Conservation (phyloP, 352 stramenopile genomes). For the Lagenidium sp. region DNA sequence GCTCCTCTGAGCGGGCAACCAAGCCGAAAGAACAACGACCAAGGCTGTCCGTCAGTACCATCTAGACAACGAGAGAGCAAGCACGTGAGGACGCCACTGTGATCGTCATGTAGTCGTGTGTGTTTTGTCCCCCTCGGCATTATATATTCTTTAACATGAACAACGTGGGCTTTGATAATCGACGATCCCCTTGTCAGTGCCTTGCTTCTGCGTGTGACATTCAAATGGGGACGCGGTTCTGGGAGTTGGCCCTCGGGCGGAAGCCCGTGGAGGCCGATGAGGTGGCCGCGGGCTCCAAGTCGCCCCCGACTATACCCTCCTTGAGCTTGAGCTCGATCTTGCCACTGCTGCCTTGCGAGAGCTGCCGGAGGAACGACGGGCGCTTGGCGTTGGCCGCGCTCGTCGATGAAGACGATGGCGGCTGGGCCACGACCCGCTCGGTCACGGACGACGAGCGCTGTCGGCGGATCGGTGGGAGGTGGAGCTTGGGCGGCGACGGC, state of each 20-base stretch:
- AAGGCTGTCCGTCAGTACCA: too few relatives aligned
- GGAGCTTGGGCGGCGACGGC: neutral
- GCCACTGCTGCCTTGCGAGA: slow-evolving; percentile 8
- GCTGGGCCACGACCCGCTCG: too few relatives aligned
- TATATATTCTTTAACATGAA: neutral
- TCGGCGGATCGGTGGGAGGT: slow-evolving; percentile 13
- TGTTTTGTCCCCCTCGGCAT: neutral
- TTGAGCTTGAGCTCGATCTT: slow-evolving; percentile 52
- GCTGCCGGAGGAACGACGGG: slow-evolving; percentile 11
- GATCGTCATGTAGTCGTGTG: too few relatives aligned
- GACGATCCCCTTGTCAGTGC: neutral
- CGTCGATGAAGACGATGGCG: neutral
- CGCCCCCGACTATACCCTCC: slow-evolving; percentile 36
- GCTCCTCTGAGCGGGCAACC: slow-evolving; percentile 6
- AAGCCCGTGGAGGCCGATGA: too few relatives aligned
- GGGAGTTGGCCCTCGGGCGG: too few relatives aligned
- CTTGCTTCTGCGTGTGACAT: neutral
- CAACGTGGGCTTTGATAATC: too few relatives aligned
- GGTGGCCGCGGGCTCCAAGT: too few relatives aligned
- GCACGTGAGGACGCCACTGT: too few relatives aligned
- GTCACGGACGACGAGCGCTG: too few relatives aligned
- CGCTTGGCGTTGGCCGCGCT: neutral
- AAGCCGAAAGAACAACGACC: too few relatives aligned
- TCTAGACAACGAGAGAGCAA: too few relatives aligned
- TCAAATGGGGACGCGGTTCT: neutral